These are phyloP conservation scores for Cadophora gregata DNA, from an alignment of 2,329 filamentous ascomycete species.

Conservation along the genomic window DNA sequence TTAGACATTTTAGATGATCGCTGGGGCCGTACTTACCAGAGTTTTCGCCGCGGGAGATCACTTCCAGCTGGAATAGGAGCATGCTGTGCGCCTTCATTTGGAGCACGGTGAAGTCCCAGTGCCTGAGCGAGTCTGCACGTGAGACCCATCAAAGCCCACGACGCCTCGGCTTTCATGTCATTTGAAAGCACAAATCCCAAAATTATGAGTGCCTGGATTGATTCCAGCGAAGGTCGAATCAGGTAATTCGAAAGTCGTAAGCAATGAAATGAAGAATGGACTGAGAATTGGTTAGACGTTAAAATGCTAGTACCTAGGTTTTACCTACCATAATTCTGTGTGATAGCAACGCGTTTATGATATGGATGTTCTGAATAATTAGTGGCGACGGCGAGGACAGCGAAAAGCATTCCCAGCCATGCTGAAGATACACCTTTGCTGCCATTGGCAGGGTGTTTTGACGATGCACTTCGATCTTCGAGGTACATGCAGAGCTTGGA, in stretches of 20 bases:
- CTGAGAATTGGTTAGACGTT: conserved; percentile 27
- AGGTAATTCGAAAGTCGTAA: conserved; percentile 68
- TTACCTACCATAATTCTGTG: conserved; percentile 54
- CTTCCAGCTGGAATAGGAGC: conserved; percentile 40
- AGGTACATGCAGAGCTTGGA: conserved; percentile 69
- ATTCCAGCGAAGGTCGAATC: conserved; percentile 67
- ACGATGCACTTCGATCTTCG: conserved; percentile 61
- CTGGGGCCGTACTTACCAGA: conserved; percentile 37
- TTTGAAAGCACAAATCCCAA: conserved; percentile 69
- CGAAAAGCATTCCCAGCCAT: conserved; percentile 70
- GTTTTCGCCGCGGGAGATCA: conserved; percentile 40
- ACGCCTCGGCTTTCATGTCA: conserved; percentile 73
- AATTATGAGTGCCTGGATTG: conserved; percentile 67
- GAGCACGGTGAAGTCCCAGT: conserved; percentile 59
- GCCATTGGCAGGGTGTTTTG: conserved; percentile 41
- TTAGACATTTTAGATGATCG: conserved; percentile 18
- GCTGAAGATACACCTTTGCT: conserved; percentile 59
- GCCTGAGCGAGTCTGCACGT: conserved; percentile 71
- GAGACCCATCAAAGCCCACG: conserved; percentile 68
- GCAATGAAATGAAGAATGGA: conserved; percentile 63
- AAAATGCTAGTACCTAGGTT: no score
- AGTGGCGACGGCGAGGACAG: conserved; percentile 68
- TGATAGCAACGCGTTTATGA: conserved; percentile 44
- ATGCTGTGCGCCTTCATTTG: conserved; percentile 36
- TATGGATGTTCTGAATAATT: conserved; percentile 71